phyloP scores from a whole-genome alignment of 331 rosid species.

The Quercus phellos region DNA sequence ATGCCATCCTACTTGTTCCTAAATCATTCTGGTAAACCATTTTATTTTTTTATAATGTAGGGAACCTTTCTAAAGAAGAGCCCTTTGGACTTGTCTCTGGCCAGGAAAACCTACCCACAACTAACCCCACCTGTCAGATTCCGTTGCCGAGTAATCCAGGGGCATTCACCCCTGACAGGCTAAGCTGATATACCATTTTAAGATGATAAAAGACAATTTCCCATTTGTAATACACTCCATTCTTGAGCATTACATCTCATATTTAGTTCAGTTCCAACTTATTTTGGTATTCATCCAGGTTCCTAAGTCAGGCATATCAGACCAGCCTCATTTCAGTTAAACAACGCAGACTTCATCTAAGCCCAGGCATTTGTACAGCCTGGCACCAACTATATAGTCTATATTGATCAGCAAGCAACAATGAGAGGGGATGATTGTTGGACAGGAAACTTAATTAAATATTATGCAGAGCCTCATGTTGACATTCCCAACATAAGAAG shows the following conservation, averaged over 20 bases:
- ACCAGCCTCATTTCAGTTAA: neutral
- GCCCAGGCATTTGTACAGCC: neutral
- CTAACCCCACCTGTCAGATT: too few species aligned
- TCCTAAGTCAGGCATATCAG: neutral
- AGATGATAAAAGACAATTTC: neutral
- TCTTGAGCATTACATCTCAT: neutral
- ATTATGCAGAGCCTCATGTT: neutral
- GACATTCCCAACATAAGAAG: neutral
- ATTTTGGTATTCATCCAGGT: neutral
- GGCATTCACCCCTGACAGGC: too few species aligned
- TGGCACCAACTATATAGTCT: neutral
- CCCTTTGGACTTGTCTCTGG: too few species aligned
- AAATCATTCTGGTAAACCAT: neutral
- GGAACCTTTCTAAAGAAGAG: too few species aligned
- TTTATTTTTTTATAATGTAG: too few species aligned
- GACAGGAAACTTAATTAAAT: neutral
- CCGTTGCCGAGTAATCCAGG: too few species aligned
- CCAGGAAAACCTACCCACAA: too few species aligned
- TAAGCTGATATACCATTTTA: neutral
- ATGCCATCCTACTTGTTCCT: neutral
- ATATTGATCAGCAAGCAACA: neutral
- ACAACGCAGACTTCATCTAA: neutral
- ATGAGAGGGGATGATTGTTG: neutral
- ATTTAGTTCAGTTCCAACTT: neutral
- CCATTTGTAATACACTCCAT: neutral